A percentile compares a stretch with the other conserved stretches of the same genome.
phyloP scores from a whole-genome alignment of 495 filamentous ascomycete species.

The Penicillium flavigenum region DNA sequence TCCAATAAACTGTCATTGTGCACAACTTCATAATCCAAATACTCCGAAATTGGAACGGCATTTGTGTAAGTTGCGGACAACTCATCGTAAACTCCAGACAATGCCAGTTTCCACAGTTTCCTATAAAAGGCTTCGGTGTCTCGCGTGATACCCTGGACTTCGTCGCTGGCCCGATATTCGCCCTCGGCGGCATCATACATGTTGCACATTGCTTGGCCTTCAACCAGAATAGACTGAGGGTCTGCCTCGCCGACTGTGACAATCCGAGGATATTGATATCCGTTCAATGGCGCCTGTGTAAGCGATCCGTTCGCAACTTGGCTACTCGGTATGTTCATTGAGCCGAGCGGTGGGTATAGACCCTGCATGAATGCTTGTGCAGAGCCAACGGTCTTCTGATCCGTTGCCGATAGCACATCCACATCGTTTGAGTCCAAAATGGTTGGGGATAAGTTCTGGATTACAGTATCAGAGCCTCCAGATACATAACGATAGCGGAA shows the following conservation, averaged over 20 bases:
- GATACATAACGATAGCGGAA: slow-evolving; percentile 62
- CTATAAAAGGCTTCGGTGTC: slow-evolving; percentile 53
- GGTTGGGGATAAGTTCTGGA: slow-evolving; percentile 43
- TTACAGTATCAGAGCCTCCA: slow-evolving; percentile 33
- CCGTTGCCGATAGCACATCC: slow-evolving; percentile 44
- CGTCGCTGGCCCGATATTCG: slow-evolving; percentile 40
- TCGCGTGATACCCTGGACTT: slow-evolving; percentile 37
- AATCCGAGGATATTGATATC: slow-evolving; percentile 73
- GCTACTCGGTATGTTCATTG: slow-evolving; percentile 39
- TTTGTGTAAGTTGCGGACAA: slow-evolving; percentile 53
- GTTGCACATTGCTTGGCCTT: slow-evolving; percentile 58
- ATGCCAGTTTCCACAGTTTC: slow-evolving; percentile 38
- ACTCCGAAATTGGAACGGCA: slow-evolving; percentile 65
- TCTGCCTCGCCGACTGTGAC: slow-evolving; percentile 50
- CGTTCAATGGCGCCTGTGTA: slow-evolving; percentile 59
- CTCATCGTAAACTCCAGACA: slow-evolving; percentile 36
- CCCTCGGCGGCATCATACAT: slow-evolving; percentile 36
- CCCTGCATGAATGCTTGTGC: slow-evolving; percentile 78
- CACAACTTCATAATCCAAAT: slow-evolving; percentile 67
- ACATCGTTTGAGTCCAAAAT: slow-evolving; percentile 49
- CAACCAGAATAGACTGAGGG: slow-evolving; percentile 56
- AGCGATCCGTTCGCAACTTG: slow-evolving; percentile 56
- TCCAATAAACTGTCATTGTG: slow-evolving; percentile 66
- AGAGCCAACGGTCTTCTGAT: slow-evolving; percentile 55
- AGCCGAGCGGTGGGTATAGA: slow-evolving; percentile 68